Evolutionary conservation across 2,329 filamentous ascomycete species (phyloP).

Genomic region (Fonsecaea monophora): DNA sequence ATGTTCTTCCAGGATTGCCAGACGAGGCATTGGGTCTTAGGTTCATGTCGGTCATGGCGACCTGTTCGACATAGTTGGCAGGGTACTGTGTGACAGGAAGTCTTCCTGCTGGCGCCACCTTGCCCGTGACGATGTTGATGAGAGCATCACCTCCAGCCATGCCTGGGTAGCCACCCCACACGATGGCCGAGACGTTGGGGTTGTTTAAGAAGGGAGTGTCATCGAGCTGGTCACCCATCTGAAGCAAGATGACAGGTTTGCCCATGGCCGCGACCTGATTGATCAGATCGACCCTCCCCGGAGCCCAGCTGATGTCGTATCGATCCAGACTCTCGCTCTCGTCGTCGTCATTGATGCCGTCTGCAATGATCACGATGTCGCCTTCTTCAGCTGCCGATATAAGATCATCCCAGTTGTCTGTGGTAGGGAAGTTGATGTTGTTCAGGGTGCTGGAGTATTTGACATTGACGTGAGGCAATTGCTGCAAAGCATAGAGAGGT

Average conservation of each 20-base stretch:
- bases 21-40: conserved; percentile 46
- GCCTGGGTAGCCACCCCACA: conserved; percentile 56
- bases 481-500: conserved; percentile 59
- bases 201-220: conserved; percentile 49
- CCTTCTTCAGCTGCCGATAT: conserved; percentile 46
- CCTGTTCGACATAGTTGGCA: conserved; percentile 51
- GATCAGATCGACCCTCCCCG: conserved; percentile 52
- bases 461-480: conserved; percentile 55
- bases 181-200: conserved; percentile 49
- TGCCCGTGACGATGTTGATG: conserved; percentile 52
- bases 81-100: conserved; percentile 51
- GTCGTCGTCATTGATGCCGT: conserved; percentile 52
- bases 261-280: conserved; percentile 45
- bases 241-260: conserved; percentile 52
- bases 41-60: conserved; percentile 52
- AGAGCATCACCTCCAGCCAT: conserved; percentile 53
- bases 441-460: conserved; percentile 48
- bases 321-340: conserved; percentile 53
- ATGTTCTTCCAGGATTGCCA: conserved; percentile 52
- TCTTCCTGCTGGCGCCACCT: conserved; percentile 51
- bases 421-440: conserved; percentile 44
- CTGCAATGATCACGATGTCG: conserved; percentile 50
- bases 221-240: conserved; percentile 56
- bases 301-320: conserved; percentile 51
- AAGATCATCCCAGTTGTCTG: conserved; percentile 45